Evolutionary conservation across 106 monocot species (phyloP).

Genomic region (Chionographis japonica): DNA sequence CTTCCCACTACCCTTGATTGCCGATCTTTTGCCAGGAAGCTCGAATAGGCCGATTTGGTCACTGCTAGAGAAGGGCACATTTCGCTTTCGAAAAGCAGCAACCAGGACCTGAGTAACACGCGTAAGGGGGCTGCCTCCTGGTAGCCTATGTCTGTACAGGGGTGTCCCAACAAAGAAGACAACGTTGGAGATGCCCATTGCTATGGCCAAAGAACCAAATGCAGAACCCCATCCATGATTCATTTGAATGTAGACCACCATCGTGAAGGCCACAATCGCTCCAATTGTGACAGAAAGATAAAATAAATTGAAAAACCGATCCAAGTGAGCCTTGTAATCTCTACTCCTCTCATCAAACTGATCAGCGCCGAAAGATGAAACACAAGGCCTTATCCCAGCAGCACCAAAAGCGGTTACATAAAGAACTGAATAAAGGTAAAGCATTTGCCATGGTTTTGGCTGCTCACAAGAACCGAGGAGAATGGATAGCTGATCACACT

Average conservation of each 20-base stretch:
- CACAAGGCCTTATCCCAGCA: constrained; percentile 88
- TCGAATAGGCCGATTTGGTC: constrained; percentile 64
- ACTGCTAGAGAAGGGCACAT: constrained; percentile 42
- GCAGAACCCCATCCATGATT: constrained; percentile 80
- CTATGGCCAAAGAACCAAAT: constrained; percentile 75
- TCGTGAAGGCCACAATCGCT: constrained; percentile 75
- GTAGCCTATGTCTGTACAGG: constrained; percentile 66
- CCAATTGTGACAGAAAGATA: constrained; percentile 87
- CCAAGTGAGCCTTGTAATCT: constrained; percentile 61
- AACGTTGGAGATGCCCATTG: constrained; percentile 73
- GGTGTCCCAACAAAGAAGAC: constrained; percentile 82
- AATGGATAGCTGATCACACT: constrained; percentile 60
- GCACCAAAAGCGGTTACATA: constrained; percentile 80
- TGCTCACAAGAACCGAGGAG: constrained; percentile 74
- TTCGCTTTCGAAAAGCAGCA: constrained; percentile 76
- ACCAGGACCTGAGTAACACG: constrained; percentile 81
- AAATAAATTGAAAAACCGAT: constrained; percentile 86
- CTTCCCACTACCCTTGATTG: constrained; percentile 78
- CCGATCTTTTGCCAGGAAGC: constrained; percentile 66
- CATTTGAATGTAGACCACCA: constrained; percentile 87
- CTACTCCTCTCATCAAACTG: constrained; percentile 75
- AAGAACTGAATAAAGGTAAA: constrained; percentile 66
- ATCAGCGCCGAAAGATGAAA: constrained; percentile 93
- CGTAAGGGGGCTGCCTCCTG: constrained; percentile 88
- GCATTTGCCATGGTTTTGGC: constrained; percentile 81